These are phyloP conservation scores for Claviceps sp. DNA, from an alignment of 2,329 filamentous ascomycete species.

Conservation along the genomic window DNA sequence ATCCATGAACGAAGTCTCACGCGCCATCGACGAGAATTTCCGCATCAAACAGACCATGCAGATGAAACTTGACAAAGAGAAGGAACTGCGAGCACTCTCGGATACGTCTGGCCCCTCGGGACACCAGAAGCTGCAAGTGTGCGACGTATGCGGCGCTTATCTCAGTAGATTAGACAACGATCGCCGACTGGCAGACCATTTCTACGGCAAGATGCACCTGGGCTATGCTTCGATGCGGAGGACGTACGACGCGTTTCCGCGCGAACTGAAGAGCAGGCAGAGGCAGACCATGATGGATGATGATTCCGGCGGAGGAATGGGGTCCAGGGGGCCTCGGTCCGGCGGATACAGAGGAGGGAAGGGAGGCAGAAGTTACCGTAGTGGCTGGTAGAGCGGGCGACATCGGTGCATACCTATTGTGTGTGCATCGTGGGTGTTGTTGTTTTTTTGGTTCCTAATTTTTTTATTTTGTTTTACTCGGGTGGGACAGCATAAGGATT, in stretches of 20 bases:
- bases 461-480: neutral
- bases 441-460: too few species aligned
- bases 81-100: slow-evolving; percentile 77
- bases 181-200: slow-evolving; percentile 84
- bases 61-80: slow-evolving; percentile 70
- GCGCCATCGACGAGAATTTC: slow-evolving; percentile 78
- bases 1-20: slow-evolving; percentile 65
- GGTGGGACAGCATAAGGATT: neutral
- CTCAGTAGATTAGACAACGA: slow-evolving; percentile 89
- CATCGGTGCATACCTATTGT: neutral
- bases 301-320: slow-evolving; percentile 17
- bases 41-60: slow-evolving; percentile 69
- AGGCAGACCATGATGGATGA: slow-evolving; percentile 36
- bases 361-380: slow-evolving; percentile 36
- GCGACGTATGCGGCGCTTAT: slow-evolving; percentile 95
- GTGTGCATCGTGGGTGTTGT: neutral
- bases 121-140: slow-evolving; percentile 96
- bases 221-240: slow-evolving; percentile 98
- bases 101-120: slow-evolving; percentile 88
- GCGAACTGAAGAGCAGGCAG: slow-evolving; percentile 67
- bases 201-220: slow-evolving; percentile 98
- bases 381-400: slow-evolving; percentile 27
- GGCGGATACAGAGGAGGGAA: slow-evolving; percentile 40
- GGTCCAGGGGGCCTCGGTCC: slow-evolving; percentile 37
- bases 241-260: slow-evolving; percentile 74